Conservation (phyloP, 352 stramenopile species). For the Globisporangium radiosum region DNA sequence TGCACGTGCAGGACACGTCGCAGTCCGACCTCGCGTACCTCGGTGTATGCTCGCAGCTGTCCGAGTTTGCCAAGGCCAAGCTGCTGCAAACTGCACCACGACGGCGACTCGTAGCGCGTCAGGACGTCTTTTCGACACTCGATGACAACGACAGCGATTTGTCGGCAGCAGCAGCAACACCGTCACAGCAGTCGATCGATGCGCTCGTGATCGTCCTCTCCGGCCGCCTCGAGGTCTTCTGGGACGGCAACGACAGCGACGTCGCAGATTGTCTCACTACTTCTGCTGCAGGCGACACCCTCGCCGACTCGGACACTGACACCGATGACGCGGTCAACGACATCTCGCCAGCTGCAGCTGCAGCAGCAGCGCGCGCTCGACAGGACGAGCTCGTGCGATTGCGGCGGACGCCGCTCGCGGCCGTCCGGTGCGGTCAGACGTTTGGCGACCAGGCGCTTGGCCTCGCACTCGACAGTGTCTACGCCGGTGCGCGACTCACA, state of each 20-base stretch:
- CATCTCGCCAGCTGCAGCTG: not conserved
- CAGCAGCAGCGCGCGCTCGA: not conserved
- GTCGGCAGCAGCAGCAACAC: not conserved
- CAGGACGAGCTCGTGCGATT: constrained; percentile 4
- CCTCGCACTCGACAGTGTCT: constrained; percentile 25
- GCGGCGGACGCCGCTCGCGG: constrained; percentile 15
- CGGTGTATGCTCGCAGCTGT: constrained; percentile 33
- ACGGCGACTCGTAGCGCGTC: constrained; percentile 11
- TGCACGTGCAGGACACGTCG: constrained; percentile 18
- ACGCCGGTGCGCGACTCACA: constrained; percentile 6
- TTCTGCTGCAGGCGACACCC: not conserved
- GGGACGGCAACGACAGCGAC: constrained; percentile 16
- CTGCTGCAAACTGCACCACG: constrained; percentile 24
- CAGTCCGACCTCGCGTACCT: constrained; percentile 32
- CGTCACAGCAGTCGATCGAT: not conserved
- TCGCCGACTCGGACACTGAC: not conserved
- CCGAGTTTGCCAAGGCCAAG: constrained; percentile 19
- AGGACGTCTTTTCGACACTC: constrained; percentile 13
- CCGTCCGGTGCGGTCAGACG: constrained; percentile 30
- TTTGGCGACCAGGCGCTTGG: constrained; percentile 54
- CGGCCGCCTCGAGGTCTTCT: constrained; percentile 42
- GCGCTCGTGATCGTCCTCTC: constrained; percentile 32
- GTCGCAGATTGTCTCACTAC: not conserved
- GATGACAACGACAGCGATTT: not conserved
- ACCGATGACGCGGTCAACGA: not conserved